Evolutionary conservation across 2,329 filamentous ascomycete genomes (phyloP).

Genomic region (Aspergillus sp.): DNA sequence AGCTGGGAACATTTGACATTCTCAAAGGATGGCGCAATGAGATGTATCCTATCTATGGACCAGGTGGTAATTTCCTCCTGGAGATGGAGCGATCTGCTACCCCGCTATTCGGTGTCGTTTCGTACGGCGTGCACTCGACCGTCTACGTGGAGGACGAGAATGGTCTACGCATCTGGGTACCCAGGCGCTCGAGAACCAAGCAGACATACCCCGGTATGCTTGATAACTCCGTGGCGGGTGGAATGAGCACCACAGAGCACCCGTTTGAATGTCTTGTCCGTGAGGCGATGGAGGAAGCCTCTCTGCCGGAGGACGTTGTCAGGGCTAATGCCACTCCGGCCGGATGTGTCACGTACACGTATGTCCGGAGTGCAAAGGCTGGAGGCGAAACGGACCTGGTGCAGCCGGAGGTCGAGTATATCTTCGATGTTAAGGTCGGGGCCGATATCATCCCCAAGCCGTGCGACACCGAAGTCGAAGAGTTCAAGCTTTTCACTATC

Average conservation of each 20-base stretch:
- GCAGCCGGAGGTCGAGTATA: slow-evolving; percentile 88
- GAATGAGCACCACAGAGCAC: slow-evolving; percentile 76
- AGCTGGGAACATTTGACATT: slow-evolving; percentile 70
- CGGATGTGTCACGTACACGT: slow-evolving; percentile 81
- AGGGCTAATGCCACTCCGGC: slow-evolving; percentile 58
- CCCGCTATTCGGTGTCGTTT: slow-evolving; percentile 72
- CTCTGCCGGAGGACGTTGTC: slow-evolving; percentile 70
- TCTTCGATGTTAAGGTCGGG: slow-evolving; percentile 83
- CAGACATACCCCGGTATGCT: slow-evolving; percentile 88
- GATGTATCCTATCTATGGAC: slow-evolving; percentile 74
- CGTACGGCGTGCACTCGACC: slow-evolving; percentile 81
- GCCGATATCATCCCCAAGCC: slow-evolving; percentile 69
- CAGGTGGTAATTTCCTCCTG: slow-evolving; percentile 60
- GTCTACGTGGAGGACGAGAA: slow-evolving; percentile 62
- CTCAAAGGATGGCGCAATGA: slow-evolving; percentile 80
- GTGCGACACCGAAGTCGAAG: slow-evolving; percentile 84
- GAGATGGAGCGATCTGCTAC: slow-evolving; percentile 76
- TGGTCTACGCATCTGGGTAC: slow-evolving; percentile 80
- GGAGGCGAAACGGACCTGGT: slow-evolving; percentile 80
- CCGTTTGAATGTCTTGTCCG: slow-evolving; percentile 81
- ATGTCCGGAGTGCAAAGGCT: slow-evolving; percentile 72
- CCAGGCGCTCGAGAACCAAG: slow-evolving; percentile 73
- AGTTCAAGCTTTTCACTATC: slow-evolving; percentile 75
- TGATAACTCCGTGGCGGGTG: slow-evolving; percentile 90
- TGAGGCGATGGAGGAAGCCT: slow-evolving; percentile 88